These are phyloP conservation scores for Ballota nigra DNA, from an alignment of 257 asterid species.

Conservation along the genomic window DNA sequence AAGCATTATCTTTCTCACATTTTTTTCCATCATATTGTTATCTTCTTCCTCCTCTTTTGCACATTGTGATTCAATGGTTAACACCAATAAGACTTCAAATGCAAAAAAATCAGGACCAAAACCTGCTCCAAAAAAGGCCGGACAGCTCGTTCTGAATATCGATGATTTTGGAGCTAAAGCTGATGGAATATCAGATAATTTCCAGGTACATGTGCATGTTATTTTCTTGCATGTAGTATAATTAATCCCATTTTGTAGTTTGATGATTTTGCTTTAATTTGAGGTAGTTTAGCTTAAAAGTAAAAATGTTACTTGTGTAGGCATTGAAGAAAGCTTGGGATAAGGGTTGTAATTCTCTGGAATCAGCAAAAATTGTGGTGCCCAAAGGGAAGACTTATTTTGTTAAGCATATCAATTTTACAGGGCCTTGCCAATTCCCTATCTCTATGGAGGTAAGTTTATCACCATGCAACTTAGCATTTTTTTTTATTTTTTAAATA, in stretches of 20 bases:
- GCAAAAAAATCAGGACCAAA: slow-evolving; percentile 19
- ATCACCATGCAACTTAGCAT: not conserved
- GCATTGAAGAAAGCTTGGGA: slow-evolving; percentile 80
- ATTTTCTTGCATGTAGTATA: not conserved
- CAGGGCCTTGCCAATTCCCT: slow-evolving; percentile 64
- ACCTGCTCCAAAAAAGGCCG: not conserved
- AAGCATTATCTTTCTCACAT: slow-evolving; percentile 19
- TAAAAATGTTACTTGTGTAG: slow-evolving; percentile 33
- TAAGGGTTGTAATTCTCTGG: slow-evolving; percentile 49
- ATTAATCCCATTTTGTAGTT: not conserved
- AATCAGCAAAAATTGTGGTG: slow-evolving; percentile 41
- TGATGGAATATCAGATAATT: slow-evolving; percentile 57
- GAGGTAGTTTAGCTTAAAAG: slow-evolving; percentile 6
- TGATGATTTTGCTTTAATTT: not conserved
- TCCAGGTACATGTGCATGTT: slow-evolving; percentile 51
- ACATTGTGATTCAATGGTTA: not conserved
- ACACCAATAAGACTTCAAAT: not conserved
- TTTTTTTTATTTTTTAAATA: not conserved
- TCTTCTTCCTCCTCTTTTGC: slow-evolving; percentile 36
- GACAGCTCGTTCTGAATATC: slow-evolving; percentile 32
- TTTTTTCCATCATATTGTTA: slow-evolving; percentile 29
- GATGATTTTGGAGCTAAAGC: slow-evolving; percentile 77
- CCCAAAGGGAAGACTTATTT: slow-evolving; percentile 55
- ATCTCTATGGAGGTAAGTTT: slow-evolving; percentile 57
- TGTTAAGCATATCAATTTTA: slow-evolving; percentile 56